Percentiles rank a stretch among this genome's conserved stretches.
These are phyloP conservation scores for Amanita polypyramis DNA, from an alignment of 768 basidiomycete genomes.

Conservation along the genomic window DNA sequence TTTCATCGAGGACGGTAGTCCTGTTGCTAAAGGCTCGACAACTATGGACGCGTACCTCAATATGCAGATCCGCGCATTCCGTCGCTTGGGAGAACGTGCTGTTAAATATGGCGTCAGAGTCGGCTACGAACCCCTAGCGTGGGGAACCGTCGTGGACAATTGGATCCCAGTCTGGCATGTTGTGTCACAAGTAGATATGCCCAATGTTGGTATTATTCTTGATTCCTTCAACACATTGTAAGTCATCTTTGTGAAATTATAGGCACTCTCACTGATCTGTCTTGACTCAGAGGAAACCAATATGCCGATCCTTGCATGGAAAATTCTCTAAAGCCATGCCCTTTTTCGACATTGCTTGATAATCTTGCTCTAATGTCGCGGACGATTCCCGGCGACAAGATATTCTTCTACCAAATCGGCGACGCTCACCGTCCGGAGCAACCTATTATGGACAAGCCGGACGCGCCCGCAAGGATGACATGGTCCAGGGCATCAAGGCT, in stretches of 20 bases:
- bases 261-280: not conserved
- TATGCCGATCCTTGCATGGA: constrained; percentile 25
- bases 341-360: constrained; percentile 11
- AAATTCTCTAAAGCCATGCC: constrained; percentile 13
- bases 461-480: constrained; percentile 19
- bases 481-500: constrained; percentile 29
- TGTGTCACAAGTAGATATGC: constrained; percentile 19
- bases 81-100: constrained; percentile 21
- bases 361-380: constrained; percentile 19
- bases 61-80: constrained; percentile 16
- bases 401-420: constrained; percentile 30
- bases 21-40: constrained; percentile 11
- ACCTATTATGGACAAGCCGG: constrained; percentile 12
- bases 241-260: not conserved
- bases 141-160: constrained; percentile 22
- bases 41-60: constrained; percentile 18
- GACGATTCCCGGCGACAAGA: constrained; percentile 23
- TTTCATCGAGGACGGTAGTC: constrained; percentile 14
- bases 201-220: constrained; percentile 27
- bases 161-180: constrained; percentile 30
- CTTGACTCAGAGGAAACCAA: constrained; percentile 20
- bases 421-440: constrained; percentile 19
- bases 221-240: constrained; percentile 26
- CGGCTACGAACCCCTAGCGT: constrained; percentile 23
- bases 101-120: constrained; percentile 18